Percentiles rank a stretch among this genome's conserved stretches.
phyloP scores from a whole-genome alignment of 805 yeast genomes.

The Pichia ethanolica region DNA sequence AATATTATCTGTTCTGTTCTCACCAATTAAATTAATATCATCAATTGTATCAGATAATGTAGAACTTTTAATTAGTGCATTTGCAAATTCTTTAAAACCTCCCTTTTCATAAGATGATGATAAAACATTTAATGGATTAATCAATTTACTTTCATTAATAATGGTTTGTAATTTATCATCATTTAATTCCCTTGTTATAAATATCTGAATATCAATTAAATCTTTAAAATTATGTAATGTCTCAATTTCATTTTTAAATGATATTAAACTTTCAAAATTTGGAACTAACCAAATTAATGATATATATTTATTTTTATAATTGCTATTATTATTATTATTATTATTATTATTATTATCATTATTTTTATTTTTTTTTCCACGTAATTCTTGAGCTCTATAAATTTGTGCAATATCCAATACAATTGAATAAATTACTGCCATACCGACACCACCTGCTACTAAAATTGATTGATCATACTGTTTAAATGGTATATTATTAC shows the following conservation, averaged over 20 bases:
- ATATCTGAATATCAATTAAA: conserved; percentile 22
- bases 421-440: conserved; percentile 48
- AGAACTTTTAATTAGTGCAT: background rate
- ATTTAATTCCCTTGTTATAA: conserved; percentile 20
- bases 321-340: too few species aligned
- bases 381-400: conserved; percentile 22
- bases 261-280: conserved; percentile 24
- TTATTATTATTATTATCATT: conserved; percentile 6
- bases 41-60: background rate
- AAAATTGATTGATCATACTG: conserved; percentile 41
- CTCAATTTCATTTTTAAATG: conserved; percentile 25
- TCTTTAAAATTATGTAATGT: conserved; percentile 19
- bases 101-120: background rate
- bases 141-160: background rate
- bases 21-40: background rate
- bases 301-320: conserved; percentile 13
- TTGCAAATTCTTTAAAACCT: conserved; percentile 1
- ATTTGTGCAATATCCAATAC: conserved; percentile 33
- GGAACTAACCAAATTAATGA: conserved; percentile 26
- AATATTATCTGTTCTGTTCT: too few species aligned
- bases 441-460: conserved; percentile 60
- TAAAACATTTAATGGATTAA: conserved; percentile 2
- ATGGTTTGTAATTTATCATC: conserved; percentile 14
- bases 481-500: conserved; percentile 39
- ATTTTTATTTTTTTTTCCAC: conserved; percentile 16